A percentile compares a stretch with the other conserved stretches of the same genome.
phyloP scores from a whole-genome alignment of 2,329 filamentous ascomycete species.

The Dothistroma pini region DNA sequence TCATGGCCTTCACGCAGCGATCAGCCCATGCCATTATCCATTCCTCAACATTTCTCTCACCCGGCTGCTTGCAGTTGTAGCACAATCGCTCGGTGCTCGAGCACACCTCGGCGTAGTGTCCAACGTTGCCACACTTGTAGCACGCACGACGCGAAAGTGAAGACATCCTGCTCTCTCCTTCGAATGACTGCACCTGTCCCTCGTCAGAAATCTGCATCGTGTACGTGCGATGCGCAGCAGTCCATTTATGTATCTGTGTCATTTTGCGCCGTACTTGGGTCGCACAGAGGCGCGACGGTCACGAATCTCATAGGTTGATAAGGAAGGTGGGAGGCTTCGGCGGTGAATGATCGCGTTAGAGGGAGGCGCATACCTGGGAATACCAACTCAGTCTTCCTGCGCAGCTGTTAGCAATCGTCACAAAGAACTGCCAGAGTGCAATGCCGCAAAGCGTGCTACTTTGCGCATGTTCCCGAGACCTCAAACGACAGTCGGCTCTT shows the following conservation, averaged over 20 bases:
- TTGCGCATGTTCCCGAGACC: slow-evolving; percentile 5
- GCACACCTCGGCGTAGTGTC: slow-evolving; percentile 76
- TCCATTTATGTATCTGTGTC: slow-evolving; percentile 8
- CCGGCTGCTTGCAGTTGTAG: slow-evolving; percentile 99
- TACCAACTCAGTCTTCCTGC: slow-evolving; percentile 19
- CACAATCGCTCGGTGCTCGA: slow-evolving; percentile 96
- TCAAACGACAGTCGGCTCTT: not conserved
- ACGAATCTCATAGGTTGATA: slow-evolving; percentile 9
- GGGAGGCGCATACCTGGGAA: slow-evolving; percentile 20
- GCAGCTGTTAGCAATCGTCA: slow-evolving; percentile 10
- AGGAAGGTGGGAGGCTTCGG: slow-evolving; percentile 7
- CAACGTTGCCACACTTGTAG: slow-evolving; percentile 53
- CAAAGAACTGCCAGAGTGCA: slow-evolving; percentile 1
- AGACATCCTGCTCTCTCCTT: slow-evolving; percentile 41
- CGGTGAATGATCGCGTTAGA: slow-evolving; percentile 6
- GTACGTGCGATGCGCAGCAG: slow-evolving; percentile 8
- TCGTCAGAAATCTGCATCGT: slow-evolving; percentile 16
- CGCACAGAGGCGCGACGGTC: slow-evolving; percentile 7
- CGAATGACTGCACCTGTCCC: slow-evolving; percentile 13
- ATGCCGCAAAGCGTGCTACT: slow-evolving; percentile 1
- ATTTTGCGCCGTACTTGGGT: slow-evolving; percentile 3
- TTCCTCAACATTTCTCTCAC: slow-evolving; percentile 39
- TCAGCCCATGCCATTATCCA: slow-evolving; percentile 34
- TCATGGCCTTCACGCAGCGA: slow-evolving; percentile 66
- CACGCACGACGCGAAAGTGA: slow-evolving; percentile 53